phyloP scores from a whole-genome alignment of 2,329 filamentous ascomycete species.

The Aureobasidium sp. region DNA sequence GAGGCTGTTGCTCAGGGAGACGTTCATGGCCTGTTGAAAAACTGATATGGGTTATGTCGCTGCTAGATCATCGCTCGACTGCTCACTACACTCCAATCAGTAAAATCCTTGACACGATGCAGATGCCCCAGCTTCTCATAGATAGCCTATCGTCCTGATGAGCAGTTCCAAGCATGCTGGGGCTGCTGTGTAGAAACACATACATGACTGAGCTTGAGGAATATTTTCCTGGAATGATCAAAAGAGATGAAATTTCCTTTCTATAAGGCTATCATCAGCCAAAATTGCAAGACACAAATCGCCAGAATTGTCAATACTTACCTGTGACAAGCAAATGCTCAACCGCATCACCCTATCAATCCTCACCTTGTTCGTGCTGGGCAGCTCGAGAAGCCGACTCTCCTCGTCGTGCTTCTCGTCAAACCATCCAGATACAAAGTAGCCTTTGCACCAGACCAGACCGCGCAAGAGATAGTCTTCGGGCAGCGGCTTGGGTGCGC shows the following conservation, averaged over 20 bases:
- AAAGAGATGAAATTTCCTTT: constrained; percentile 20
- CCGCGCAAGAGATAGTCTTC: constrained; percentile 65
- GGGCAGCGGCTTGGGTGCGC: constrained; percentile 49
- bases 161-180: neutral
- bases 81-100: neutral
- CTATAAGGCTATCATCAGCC: constrained; percentile 9
- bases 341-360: constrained; percentile 41
- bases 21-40: neutral
- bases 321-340: constrained; percentile 20
- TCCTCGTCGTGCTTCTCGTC: constrained; percentile 58
- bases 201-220: constrained; percentile 2
- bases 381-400: constrained; percentile 56
- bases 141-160: neutral
- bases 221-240: constrained; percentile 15
- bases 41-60: neutral
- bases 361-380: constrained; percentile 52
- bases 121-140: neutral
- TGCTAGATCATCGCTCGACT: neutral
- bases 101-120: neutral
- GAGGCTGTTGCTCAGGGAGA: neutral
- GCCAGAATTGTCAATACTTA: neutral
- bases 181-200: neutral
- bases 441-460: constrained; percentile 52
- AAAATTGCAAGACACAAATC: neutral
- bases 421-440: constrained; percentile 56